Conservation (phyloP, 345 rosid genomes). For the Noccaea caerulescens region DNA sequence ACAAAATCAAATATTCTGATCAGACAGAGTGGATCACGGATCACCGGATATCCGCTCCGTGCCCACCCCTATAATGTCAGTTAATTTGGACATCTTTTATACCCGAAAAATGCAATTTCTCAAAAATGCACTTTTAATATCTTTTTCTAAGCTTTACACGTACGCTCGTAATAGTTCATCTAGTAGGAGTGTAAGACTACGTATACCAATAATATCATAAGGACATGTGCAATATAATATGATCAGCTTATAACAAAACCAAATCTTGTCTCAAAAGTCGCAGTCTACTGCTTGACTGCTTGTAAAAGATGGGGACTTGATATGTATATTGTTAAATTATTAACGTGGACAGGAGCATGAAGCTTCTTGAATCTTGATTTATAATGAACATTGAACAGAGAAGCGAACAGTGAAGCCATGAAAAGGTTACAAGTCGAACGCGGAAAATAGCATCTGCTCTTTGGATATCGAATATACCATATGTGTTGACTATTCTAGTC, state of each 20-base stretch:
- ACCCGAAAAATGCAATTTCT: too few species aligned
- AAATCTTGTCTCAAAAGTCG: slow-evolving; percentile 35
- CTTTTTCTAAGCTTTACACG: not conserved
- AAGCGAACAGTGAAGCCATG: not conserved
- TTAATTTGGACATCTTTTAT: too few species aligned
- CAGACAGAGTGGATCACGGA: too few species aligned
- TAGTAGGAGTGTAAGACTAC: too few species aligned
- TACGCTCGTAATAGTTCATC: not conserved
- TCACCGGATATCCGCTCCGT: too few species aligned
- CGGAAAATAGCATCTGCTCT: slow-evolving; percentile 37
- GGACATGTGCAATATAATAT: slow-evolving; percentile 22
- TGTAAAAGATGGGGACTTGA: slow-evolving; percentile 28
- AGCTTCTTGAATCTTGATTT: slow-evolving; percentile 22
- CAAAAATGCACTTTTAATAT: not conserved
- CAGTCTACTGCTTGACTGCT: slow-evolving; percentile 24
- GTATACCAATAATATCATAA: slow-evolving; percentile 15
- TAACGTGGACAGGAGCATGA: slow-evolving; percentile 30
- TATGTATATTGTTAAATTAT: slow-evolving; percentile 24
- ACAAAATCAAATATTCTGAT: too few species aligned
- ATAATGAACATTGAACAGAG: not conserved
- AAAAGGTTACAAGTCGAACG: slow-evolving; percentile 4
- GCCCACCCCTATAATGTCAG: too few species aligned
- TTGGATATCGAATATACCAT: slow-evolving; percentile 32
- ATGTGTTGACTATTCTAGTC: slow-evolving; percentile 25
- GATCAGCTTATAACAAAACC: slow-evolving; percentile 9